Evolutionary conservation across 768 basidiomycete species (phyloP).

Genomic region (Phanerochaete carnosa): DNA sequence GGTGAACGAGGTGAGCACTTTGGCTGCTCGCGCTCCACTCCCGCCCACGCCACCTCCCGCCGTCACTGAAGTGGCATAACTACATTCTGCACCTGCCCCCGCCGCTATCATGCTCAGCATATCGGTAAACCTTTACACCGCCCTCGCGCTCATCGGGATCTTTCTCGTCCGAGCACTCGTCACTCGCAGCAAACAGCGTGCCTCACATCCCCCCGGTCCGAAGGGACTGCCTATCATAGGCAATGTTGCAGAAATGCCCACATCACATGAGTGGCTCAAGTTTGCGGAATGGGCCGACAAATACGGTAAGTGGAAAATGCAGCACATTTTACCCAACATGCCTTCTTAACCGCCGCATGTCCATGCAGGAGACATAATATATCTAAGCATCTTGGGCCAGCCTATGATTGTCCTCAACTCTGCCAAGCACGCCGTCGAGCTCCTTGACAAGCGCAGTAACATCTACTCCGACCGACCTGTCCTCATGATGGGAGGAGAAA

Average conservation of each 20-base stretch:
- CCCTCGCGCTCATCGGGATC: too few species aligned
- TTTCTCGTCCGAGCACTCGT: neutral
- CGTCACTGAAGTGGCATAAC: too few species aligned
- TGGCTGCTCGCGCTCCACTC: too few species aligned
- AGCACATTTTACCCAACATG: neutral
- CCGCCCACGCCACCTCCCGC: too few species aligned
- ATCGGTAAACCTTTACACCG: too few species aligned
- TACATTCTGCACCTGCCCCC: too few species aligned
- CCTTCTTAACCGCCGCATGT: neutral
- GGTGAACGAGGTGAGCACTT: too few species aligned
- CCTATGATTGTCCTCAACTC: slow-evolving; percentile 27
- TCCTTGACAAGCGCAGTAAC: slow-evolving; percentile 27
- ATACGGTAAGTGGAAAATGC: slow-evolving; percentile 11
- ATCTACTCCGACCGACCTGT: slow-evolving; percentile 28
- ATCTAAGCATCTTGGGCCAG: slow-evolving; percentile 25
- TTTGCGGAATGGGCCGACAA: slow-evolving; percentile 5
- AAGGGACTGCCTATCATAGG: slow-evolving; percentile 12
- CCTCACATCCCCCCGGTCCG: slow-evolving; percentile 9
- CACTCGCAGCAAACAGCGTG: neutral
- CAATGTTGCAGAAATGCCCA: slow-evolving; percentile 14
- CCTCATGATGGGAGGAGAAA: slow-evolving; percentile 23
- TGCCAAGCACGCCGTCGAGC: slow-evolving; percentile 19
- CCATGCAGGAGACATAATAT: slow-evolving; percentile 16
- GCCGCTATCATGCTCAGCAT: too few species aligned
- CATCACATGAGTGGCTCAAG: neutral